These are phyloP conservation scores for Eragrostis curvula DNA, from an alignment of 176 grass and related monocot species.

Conservation along the genomic window DNA sequence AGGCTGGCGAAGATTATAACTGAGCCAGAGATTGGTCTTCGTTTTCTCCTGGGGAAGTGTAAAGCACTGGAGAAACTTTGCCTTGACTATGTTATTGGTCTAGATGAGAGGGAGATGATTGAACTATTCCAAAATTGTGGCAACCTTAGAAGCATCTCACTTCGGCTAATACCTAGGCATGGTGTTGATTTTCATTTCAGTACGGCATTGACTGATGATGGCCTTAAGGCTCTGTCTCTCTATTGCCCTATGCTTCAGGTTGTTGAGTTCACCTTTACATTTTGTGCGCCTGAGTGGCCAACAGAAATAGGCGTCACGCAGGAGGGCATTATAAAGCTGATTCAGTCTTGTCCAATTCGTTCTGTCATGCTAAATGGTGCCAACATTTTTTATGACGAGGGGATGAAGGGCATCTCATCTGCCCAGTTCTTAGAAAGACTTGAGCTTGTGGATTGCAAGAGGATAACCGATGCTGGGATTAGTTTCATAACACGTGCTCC, in stretches of 20 bases:
- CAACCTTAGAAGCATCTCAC: conserved; percentile 61
- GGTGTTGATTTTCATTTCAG: neutral
- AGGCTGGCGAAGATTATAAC: conserved; percentile 62
- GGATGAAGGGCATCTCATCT: conserved; percentile 50
- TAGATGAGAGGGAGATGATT: conserved; percentile 60
- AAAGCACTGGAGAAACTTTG: conserved; percentile 57
- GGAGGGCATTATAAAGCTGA: conserved; percentile 47
- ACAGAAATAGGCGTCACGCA: conserved; percentile 47
- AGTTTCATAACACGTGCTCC: conserved; percentile 7
- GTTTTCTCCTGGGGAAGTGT: conserved; percentile 54
- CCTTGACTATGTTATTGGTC: conserved; percentile 61
- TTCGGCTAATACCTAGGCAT: conserved; percentile 41
- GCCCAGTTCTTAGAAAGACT: conserved; percentile 51
- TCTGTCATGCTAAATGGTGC: conserved; percentile 51
- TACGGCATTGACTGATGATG: conserved; percentile 53
- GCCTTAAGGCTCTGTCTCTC: conserved; percentile 50
- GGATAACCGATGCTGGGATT: conserved; percentile 54
- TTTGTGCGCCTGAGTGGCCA: conserved; percentile 2
- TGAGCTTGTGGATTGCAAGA: conserved; percentile 46
- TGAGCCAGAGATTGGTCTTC: conserved; percentile 41
- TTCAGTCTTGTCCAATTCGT: conserved; percentile 56
- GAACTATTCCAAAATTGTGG: conserved; percentile 51
- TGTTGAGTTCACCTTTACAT: conserved; percentile 56
- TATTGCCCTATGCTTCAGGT: conserved; percentile 62
- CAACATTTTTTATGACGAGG: conserved; percentile 46